Conservation (phyloP, 1,139 yeast species). For the Yamadazyma sp. region DNA sequence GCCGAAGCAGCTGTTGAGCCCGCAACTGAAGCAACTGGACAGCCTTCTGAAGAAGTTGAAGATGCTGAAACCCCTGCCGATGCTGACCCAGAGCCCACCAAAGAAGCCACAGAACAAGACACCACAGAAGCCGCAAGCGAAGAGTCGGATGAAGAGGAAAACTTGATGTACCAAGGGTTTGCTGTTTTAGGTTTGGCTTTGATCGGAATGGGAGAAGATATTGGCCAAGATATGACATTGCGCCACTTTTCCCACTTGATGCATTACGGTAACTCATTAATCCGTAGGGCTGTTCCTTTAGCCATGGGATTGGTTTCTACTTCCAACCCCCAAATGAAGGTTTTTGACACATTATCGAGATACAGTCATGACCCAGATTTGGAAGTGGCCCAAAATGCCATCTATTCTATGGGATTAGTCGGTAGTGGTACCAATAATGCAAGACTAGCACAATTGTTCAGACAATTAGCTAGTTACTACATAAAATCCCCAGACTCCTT, state of each 20-base stretch:
- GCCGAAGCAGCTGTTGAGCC: constrained; percentile 24
- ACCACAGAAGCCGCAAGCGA: constrained; percentile 16
- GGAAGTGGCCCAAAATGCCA: constrained; percentile 93
- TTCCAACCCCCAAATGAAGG: constrained; percentile 96
- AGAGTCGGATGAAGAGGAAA: constrained; percentile 31
- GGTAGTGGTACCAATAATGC: constrained; percentile 99
- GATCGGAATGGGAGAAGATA: constrained; percentile 97
- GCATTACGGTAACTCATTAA: constrained; percentile 95
- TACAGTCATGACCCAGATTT: constrained; percentile 94
- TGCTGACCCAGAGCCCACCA: constrained; percentile 19
- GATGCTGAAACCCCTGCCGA: constrained; percentile 9
- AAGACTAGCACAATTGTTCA: constrained; percentile 88
- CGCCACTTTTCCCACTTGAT: constrained; percentile 96
- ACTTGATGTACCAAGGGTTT: constrained; percentile 76
- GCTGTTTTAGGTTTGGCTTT: constrained; percentile 94
- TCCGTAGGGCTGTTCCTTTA: constrained; percentile 92
- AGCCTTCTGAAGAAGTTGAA: constrained; percentile 15
- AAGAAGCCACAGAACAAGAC: constrained; percentile 26
- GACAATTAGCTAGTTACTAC: constrained; percentile 94
- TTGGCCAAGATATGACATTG: constrained; percentile 95
- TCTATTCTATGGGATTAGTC: constrained; percentile 94
- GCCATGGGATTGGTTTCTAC: constrained; percentile 96
- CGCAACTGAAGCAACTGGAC: constrained; percentile 29
- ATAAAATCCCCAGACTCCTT: constrained; percentile 86
- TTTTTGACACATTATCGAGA: constrained; percentile 92